Conservation (phyloP, 2,329 filamentous ascomycete species). For the Domatiomyces globalis region DNA sequence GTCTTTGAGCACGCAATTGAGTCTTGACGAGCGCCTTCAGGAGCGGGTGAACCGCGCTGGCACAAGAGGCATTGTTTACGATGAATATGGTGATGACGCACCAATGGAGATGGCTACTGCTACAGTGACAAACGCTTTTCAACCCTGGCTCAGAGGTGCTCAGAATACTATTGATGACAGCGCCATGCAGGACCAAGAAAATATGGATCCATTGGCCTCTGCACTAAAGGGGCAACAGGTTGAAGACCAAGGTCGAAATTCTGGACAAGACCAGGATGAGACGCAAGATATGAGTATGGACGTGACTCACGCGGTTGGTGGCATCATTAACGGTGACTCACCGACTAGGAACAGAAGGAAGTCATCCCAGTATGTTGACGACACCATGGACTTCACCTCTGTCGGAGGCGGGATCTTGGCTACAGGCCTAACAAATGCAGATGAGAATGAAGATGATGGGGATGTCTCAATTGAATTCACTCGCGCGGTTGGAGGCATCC, state of each 20-base stretch:
- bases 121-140: constrained; percentile 36
- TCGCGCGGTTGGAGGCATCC: constrained; percentile 30
- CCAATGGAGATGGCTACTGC: constrained; percentile 66
- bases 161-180: constrained; percentile 18
- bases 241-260: constrained; percentile 15
- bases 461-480: constrained; percentile 37
- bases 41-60: constrained; percentile 63
- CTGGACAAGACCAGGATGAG: constrained; percentile 32
- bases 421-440: constrained; percentile 23
- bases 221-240: constrained; percentile 20
- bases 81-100: constrained; percentile 53
- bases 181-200: constrained; percentile 33
- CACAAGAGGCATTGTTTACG: constrained; percentile 51
- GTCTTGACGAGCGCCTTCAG: constrained; percentile 63
- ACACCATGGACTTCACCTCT: constrained; percentile 43
- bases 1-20: constrained; percentile 50
- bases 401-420: constrained; percentile 38
- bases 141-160: constrained; percentile 31
- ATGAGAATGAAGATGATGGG: constrained; percentile 32
- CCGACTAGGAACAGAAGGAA: constrained; percentile 20
- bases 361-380: constrained; percentile 31
- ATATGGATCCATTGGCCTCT: constrained; percentile 26
- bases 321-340: constrained; percentile 44
- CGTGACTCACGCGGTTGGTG: constrained; percentile 68
- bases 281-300: constrained; percentile 82